Percentiles rank a stretch among this genome's conserved stretches.
Conservation (phyloP, 331 rosid species). For the Malus hybrid region DNA sequence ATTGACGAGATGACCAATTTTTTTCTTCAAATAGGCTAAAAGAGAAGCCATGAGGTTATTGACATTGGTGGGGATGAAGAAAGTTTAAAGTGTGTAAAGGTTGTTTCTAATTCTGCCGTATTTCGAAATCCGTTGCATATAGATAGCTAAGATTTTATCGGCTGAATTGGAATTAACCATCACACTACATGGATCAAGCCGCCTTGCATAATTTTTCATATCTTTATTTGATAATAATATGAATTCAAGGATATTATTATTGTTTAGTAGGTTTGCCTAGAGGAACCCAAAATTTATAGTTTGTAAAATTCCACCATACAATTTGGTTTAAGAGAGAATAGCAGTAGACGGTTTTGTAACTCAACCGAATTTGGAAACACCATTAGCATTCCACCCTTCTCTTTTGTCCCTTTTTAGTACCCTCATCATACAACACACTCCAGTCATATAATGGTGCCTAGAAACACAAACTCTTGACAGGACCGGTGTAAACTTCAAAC, state of each 20-base stretch:
- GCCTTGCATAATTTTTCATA: not conserved
- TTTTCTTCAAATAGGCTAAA: not conserved
- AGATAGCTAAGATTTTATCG: not conserved
- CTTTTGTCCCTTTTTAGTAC: not conserved
- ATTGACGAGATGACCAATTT: accelerated
- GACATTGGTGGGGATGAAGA: too few relatives aligned
- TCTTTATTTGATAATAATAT: not conserved
- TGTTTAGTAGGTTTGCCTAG: not conserved
- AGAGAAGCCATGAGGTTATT: too few relatives aligned
- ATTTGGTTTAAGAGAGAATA: not conserved
- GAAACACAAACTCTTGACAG: not conserved
- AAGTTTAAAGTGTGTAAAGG: too few relatives aligned
- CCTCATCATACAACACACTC: not conserved
- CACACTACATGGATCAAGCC: not conserved
- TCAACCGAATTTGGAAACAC: not conserved
- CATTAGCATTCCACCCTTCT: not conserved
- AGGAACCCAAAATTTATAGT: not conserved
- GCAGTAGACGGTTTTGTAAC: not conserved
- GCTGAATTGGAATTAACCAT: not conserved
- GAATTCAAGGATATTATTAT: not conserved
- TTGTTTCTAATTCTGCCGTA: not conserved
- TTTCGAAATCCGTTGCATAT: not conserved
- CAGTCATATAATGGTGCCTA: not conserved
- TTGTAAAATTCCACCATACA: not conserved
- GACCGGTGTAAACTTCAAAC: not conserved